phyloP scores from a whole-genome alignment of 2,329 filamentous ascomycete genomes.

The Aspergillus fumigatiaffinis region DNA sequence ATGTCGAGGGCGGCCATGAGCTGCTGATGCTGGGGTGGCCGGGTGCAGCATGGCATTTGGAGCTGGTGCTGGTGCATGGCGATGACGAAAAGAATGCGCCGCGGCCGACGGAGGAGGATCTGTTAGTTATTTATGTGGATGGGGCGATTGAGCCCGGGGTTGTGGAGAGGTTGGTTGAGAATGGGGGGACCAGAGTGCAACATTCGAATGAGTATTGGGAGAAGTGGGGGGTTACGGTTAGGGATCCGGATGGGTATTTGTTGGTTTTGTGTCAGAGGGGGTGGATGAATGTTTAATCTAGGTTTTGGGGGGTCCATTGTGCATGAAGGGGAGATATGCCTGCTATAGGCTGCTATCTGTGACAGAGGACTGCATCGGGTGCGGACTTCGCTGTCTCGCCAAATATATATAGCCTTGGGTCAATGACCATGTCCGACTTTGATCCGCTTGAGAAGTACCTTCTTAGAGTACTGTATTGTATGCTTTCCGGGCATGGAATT shows the following conservation, averaged over 20 bases:
- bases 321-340: too few species aligned
- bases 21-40: constrained; percentile 43
- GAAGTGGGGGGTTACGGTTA: constrained; percentile 42
- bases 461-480: too few species aligned
- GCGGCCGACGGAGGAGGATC: not conserved
- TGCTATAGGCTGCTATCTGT: too few species aligned
- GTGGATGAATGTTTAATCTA: constrained; percentile 4
- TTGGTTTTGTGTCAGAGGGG: constrained; percentile 34
- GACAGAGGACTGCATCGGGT: too few species aligned
- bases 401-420: too few species aligned
- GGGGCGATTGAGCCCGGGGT: not conserved
- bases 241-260: constrained; percentile 46
- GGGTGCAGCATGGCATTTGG: constrained; percentile 40
- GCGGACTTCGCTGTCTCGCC: too few species aligned
- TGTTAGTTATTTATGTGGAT: not conserved
- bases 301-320: not conserved
- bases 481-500: too few species aligned
- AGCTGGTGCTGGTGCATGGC: constrained; percentile 46
- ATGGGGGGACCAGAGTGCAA: constrained; percentile 33
- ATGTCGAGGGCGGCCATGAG: constrained; percentile 31
- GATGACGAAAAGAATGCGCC: not conserved
- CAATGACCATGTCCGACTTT: too few species aligned
- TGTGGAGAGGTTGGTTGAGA: not conserved
- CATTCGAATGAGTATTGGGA: constrained; percentile 48
- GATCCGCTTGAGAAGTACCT: too few species aligned